Evolutionary conservation across 495 filamentous ascomycete genomes (phyloP), one percentile per base, ranked within the genome.

Genomic region (Pseudoneurospora amorphoporcata): DNA sequence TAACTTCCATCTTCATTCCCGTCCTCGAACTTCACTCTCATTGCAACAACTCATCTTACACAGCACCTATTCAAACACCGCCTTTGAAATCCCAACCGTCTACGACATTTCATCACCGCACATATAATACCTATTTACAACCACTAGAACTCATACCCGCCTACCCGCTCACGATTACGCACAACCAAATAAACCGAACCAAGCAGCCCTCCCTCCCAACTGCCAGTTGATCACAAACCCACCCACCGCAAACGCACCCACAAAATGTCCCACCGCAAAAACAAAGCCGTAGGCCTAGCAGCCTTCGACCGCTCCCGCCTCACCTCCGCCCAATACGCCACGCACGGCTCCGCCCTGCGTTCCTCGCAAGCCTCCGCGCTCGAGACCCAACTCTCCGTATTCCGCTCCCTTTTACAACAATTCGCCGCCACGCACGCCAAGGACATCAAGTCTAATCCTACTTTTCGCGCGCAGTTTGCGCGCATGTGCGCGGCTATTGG

Each of bases 401-500:
- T 99, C 87, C 94, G 97, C 75, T 92, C 92, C 2, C 85, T 97
- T 3, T 90, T 99, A 8, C 93, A 97, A 80, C 92, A 93, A 77
- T 99, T 98, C 81, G 92, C 94, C n/a, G 85, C 92, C 72, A 95
- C 94, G 61, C 95, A 99, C 83, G 92, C 90, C 73, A 94, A 94
- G 78, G 94, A 94, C 77, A 99, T 99, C 75, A 93, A 94, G 73
- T 97, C 94, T 3, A 94, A 97, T 80, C 95, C 96, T 12, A 90
- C 88, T 1, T 99, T 99, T 82, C 93, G 96, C 39, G 93, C 94
- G 17, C 94, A 98, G 83, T 99, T 99, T 79, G 95, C 95, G 6
- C 92, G 95, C 75, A 98, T 99, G 96, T 99, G 95, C 83, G 90
- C 93, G 76, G 92, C 95, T 71, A 97, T 99, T 76, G 95, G 95